Percentiles rank a stretch among this genome's conserved stretches.
Conservation (phyloP, 495 filamentous ascomycete species). For the Penicillium ucsense region DNA sequence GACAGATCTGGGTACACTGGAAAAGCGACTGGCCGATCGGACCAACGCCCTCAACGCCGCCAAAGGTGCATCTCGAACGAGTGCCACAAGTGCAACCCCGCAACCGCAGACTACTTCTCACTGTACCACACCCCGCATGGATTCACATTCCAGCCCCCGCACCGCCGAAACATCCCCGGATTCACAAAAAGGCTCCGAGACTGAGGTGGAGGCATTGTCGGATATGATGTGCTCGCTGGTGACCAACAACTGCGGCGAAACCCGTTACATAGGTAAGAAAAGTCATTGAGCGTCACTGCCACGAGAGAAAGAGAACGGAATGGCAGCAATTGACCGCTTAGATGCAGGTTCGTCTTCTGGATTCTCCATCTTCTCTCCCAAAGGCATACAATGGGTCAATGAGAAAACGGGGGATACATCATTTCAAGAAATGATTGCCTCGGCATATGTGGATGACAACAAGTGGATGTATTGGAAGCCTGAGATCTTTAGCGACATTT, state of each 20-base stretch:
- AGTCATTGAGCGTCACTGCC: neutral
- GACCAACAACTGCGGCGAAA: conserved; percentile 95
- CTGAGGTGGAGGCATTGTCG: conserved; percentile 79
- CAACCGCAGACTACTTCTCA: conserved; percentile 25
- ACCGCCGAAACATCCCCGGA: conserved; percentile 53
- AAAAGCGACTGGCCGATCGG: conserved; percentile 70
- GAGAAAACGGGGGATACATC: conserved; percentile 91
- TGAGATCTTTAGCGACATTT: conserved; percentile 90
- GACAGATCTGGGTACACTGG: conserved; percentile 80
- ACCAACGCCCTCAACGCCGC: conserved; percentile 27
- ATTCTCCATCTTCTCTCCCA: conserved; percentile 96
- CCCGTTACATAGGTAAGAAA: conserved; percentile 81
- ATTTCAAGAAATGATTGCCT: conserved; percentile 92
- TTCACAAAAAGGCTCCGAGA: conserved; percentile 47
- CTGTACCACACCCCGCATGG: conserved; percentile 37
- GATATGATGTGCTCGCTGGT: conserved; percentile 99
- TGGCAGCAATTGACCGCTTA: conserved; percentile 10
- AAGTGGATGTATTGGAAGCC: conserved; percentile 96
- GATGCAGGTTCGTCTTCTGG: conserved; percentile 82
- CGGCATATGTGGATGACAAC: conserved; percentile 71
- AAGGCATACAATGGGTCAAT: conserved; percentile 98
- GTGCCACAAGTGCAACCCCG: conserved; percentile 16
- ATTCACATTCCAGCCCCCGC: conserved; percentile 47
- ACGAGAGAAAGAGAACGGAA: neutral
- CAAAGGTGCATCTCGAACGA: conserved; percentile 19